Conservation (phyloP, 225 moss, liverwort and hornwort species). For the Neckera pumila region DNA sequence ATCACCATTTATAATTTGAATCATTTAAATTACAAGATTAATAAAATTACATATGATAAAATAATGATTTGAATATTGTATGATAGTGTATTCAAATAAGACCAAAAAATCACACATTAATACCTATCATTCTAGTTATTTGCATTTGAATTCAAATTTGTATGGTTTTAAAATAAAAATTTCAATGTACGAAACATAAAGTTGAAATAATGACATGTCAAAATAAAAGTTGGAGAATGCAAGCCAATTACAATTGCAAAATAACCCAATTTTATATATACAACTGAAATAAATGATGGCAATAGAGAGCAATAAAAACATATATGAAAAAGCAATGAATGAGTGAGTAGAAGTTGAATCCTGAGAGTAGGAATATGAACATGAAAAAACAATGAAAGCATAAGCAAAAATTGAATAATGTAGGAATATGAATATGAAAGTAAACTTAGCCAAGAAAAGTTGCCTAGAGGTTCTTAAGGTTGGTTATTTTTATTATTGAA, state of each 20-base stretch:
- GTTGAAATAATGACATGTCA: not conserved
- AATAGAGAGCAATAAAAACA: not conserved
- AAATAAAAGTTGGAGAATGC: not conserved
- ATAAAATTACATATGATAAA: no score
- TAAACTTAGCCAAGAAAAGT: not conserved
- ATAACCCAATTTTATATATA: no score
- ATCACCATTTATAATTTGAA: not conserved
- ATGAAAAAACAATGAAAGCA: not conserved
- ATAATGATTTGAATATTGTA: not conserved
- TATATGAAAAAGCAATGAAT: not conserved
- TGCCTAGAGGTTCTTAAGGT: not conserved
- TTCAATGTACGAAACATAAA: not conserved
- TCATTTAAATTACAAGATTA: no score
- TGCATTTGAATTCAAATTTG: not conserved
- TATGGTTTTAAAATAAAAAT: no score
- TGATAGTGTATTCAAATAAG: not conserved
- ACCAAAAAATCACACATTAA: not conserved
- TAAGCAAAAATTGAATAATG: not conserved
- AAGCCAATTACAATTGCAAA: not conserved
- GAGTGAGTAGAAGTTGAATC: not conserved
- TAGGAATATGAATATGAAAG: not conserved
- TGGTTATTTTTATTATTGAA: not conserved
- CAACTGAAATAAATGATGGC: not conserved
- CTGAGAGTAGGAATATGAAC: not conserved
- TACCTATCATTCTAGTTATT: no score